phyloP scores from a whole-genome alignment of 345 rosid species.

The Streptanthus diversifolius region DNA sequence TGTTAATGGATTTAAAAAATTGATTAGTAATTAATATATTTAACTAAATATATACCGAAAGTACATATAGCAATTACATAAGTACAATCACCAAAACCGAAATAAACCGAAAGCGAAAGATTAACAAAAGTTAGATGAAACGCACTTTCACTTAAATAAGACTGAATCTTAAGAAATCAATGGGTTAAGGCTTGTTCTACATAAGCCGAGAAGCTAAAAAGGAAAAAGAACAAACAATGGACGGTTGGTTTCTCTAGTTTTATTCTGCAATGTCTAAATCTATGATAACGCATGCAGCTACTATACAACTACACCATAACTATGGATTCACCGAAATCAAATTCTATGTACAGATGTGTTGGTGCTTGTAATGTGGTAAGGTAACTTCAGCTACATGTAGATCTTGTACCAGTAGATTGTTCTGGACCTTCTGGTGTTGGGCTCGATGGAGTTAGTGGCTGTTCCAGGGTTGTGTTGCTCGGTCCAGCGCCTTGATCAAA shows the following conservation, averaged over 20 bases:
- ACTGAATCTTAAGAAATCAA: neutral
- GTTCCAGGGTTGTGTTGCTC: conserved; percentile 22
- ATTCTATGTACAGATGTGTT: conserved; percentile 30
- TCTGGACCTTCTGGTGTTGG: conserved; percentile 4
- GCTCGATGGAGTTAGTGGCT: conserved; percentile 23
- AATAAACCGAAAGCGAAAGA: too few species aligned
- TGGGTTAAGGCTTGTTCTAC: conserved; percentile 20
- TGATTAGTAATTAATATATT: too few species aligned
- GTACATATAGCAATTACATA: neutral
- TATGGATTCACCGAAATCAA: neutral
- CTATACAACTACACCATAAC: conserved; percentile 30
- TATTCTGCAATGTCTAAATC: conserved; percentile 27
- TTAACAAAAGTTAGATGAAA: neutral
- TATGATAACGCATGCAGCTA: conserved; percentile 27
- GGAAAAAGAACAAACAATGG: neutral
- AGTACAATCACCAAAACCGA: neutral
- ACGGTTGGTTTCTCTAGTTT: conserved; percentile 25
- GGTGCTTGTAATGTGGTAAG: neutral
- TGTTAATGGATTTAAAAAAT: neutral
- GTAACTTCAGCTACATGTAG: conserved; percentile 28
- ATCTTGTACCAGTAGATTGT: conserved; percentile 9
- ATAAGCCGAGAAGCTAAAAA: conserved; percentile 1
- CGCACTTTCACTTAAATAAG: neutral
- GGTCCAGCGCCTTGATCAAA: conserved; percentile 24
- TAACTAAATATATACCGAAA: neutral